Evolutionary conservation across 1,284 basidiomycete genomes (phyloP), one percentile per base, ranked within the genome.

Genomic region (Irpex rosettiformis): DNA sequence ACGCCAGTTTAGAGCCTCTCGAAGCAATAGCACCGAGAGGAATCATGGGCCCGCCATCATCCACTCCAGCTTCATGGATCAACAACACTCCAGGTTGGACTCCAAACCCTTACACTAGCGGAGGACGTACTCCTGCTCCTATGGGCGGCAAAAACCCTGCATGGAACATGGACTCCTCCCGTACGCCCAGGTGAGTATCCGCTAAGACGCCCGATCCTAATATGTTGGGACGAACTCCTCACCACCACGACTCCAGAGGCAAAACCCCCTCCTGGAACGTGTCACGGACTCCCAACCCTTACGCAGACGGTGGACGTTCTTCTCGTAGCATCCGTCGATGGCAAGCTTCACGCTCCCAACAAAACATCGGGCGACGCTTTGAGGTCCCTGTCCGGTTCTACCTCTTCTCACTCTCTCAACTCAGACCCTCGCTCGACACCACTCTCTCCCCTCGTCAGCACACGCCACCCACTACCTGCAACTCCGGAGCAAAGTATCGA

Each of bases 241-340:
- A 79, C 60, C 79, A 79, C 1, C 79, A 81, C 62, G 69, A 55
- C 55, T 67, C 57, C 60, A 74, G 77, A 48, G 72, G 76, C 11
- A 71, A 75, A 11, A 81, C 79, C 7, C 73, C 79, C 3, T 75
- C 69, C 24, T 74, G 75, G 72, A 69, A 69, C 18, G 62, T 66
- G 40, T 74, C 78, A 13, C 75, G 79, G 58, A 91, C 88, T 18
- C 87, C 89, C 1, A 91, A 89, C 66, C 86, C 88, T 4, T 86
- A 86, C 64, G 61, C 70, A 8, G 71, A 74, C 18, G 79, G 78
- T 45, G 76, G 77, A 93, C 67, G 82, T 91, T 48, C 86, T 94
- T 51, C 80, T 96, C 10, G 83, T 94, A 13, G 90, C 94, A 3
- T 91, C 91, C 6, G 84, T 96, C n/a, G 94, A 96, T 72, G 94